Conservation (phyloP, 306 rosid species). For the Lotus japonicus region DNA sequence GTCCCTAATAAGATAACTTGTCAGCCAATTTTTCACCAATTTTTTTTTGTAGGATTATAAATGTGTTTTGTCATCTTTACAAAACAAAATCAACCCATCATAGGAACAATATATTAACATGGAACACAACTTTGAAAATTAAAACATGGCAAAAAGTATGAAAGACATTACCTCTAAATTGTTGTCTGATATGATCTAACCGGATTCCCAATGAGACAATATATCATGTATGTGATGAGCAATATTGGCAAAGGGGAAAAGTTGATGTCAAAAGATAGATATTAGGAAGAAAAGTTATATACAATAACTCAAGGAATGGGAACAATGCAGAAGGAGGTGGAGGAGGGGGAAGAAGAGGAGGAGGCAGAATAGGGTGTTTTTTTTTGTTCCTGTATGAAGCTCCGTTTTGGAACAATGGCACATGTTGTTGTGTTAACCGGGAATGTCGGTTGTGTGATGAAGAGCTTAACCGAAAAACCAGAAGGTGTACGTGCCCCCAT, state of each 20-base stretch:
- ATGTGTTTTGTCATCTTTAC: neutral
- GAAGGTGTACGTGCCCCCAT: conserved; percentile 20
- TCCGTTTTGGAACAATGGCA: conserved; percentile 17
- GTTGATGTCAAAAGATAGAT: neutral
- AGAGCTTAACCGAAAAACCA: conserved; percentile 17
- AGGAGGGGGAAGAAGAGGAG: neutral
- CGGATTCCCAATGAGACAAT: neutral
- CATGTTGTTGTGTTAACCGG: conserved; percentile 16
- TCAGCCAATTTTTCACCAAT: neutral
- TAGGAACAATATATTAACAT: neutral
- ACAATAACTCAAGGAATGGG: neutral
- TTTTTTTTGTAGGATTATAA: neutral
- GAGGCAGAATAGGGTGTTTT: neutral
- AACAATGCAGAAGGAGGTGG: conserved; percentile 26
- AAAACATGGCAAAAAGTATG: neutral
- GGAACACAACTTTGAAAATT: neutral
- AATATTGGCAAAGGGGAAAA: neutral
- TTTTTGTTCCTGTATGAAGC: neutral
- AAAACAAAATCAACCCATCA: neutral
- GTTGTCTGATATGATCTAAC: conserved; percentile 19
- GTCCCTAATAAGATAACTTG: neutral
- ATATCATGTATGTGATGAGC: neutral
- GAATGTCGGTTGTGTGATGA: conserved; percentile 21
- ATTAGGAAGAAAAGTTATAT: neutral
- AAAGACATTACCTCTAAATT: neutral